Conservation (phyloP, 1,139 yeast genomes). For the Saccharomyces hybrid region DNA sequence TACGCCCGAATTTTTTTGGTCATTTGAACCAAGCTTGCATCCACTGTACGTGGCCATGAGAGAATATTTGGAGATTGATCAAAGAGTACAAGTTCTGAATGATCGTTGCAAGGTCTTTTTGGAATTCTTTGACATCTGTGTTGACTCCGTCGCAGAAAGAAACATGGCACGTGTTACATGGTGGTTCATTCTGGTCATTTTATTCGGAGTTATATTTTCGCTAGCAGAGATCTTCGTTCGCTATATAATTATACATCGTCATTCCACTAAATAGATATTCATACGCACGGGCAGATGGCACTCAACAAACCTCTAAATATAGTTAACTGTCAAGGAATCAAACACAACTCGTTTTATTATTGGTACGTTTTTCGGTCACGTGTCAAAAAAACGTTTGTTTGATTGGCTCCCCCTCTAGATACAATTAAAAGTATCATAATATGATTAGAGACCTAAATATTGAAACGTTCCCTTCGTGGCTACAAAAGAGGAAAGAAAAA, state of each 20-base stretch:
- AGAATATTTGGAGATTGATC: constrained; percentile 90
- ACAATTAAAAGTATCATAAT: not conserved
- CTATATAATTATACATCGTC: constrained; percentile 40
- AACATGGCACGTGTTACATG: constrained; percentile 87
- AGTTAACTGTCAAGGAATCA: not conserved
- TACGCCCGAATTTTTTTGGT: constrained; percentile 96
- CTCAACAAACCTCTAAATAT: not conserved
- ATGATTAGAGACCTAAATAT: not conserved
- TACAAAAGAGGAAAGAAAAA: not conserved
- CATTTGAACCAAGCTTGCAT: constrained; percentile 88
- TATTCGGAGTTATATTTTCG: constrained; percentile 68
- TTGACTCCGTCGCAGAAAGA: constrained; percentile 88
- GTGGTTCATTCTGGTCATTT: constrained; percentile 79
- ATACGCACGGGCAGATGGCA: not conserved
- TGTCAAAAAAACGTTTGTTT: not conserved
- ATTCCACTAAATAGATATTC: constrained; percentile 2
- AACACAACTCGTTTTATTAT: not conserved
- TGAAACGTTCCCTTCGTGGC: not conserved
- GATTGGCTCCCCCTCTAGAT: not conserved
- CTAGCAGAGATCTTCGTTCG: constrained; percentile 51
- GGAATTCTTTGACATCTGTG: constrained; percentile 86
- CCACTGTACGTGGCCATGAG: constrained; percentile 85
- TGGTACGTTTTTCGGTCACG: not conserved
- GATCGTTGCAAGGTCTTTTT: constrained; percentile 90
- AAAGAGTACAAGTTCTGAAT: constrained; percentile 83